These are phyloP conservation scores for Phyllostachys edulis DNA, from an alignment of 176 grass and related monocot genomes.

Conservation along the genomic window DNA sequence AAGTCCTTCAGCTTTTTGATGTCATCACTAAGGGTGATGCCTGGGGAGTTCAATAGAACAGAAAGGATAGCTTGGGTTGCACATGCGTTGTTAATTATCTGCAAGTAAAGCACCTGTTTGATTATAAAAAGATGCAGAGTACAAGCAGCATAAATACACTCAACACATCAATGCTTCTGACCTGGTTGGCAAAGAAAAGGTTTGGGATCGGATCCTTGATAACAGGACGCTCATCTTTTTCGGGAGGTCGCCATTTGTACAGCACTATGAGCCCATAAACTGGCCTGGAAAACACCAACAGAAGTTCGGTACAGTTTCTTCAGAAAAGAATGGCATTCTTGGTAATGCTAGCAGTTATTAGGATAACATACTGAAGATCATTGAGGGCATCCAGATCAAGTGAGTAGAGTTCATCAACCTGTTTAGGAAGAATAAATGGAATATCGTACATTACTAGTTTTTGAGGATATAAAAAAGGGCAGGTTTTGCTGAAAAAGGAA, in stretches of 20 bases:
- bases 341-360: not conserved
- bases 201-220: slow-evolving; percentile 61
- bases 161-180: slow-evolving; percentile 25
- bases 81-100: slow-evolving; percentile 97
- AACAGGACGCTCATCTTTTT: slow-evolving; percentile 53
- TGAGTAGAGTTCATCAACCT: slow-evolving; percentile 98
- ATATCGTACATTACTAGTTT: not conserved
- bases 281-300: slow-evolving; percentile 54
- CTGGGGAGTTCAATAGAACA: slow-evolving; percentile 72
- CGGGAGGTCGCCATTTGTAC: slow-evolving; percentile 89
- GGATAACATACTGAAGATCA: slow-evolving; percentile 63
- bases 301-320: slow-evolving; percentile 1
- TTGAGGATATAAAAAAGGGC: not conserved
- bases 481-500: slow-evolving; percentile 11
- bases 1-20: slow-evolving; percentile 83
- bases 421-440: slow-evolving; percentile 25
- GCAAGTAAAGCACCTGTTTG: slow-evolving; percentile 10
- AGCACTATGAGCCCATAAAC: slow-evolving; percentile 84
- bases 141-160: not conserved
- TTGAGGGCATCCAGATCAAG: slow-evolving; percentile 89
- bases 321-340: slow-evolving; percentile 12
- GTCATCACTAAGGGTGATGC: slow-evolving; percentile 72
- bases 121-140: slow-evolving; percentile 21
- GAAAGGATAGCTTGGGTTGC: slow-evolving; percentile 98
- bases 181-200: slow-evolving; percentile 73